These are phyloP conservation scores for Solanum chilense DNA, from an alignment of 257 asterid genomes.

Conservation along the genomic window DNA sequence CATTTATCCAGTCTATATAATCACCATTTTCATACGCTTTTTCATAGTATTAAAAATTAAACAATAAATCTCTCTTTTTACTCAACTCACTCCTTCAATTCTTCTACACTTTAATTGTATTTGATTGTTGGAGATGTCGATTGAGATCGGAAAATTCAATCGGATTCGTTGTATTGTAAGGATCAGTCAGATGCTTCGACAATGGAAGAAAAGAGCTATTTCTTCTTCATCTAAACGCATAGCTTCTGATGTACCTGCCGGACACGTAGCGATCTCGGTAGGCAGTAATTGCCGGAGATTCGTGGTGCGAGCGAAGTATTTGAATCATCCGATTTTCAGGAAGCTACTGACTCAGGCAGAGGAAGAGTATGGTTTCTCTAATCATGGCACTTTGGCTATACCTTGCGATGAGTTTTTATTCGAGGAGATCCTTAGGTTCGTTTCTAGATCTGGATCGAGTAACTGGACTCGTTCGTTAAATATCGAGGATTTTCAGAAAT, in stretches of 20 bases:
- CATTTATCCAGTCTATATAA: background rate
- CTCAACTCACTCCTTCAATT: background rate
- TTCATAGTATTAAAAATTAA: background rate
- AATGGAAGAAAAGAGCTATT: slow-evolving; percentile 54
- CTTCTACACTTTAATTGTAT: background rate
- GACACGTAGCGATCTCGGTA: slow-evolving; percentile 70
- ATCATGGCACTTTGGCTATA: slow-evolving; percentile 52
- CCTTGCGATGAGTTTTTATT: slow-evolving; percentile 74
- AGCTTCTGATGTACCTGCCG: slow-evolving; percentile 70
- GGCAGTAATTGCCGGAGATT: slow-evolving; percentile 43
- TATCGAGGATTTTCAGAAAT: slow-evolving; percentile 30
- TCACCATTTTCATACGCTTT: background rate
- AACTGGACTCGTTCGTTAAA: background rate
- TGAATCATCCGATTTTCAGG: slow-evolving; percentile 67
- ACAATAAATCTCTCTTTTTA: background rate
- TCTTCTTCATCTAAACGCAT: slow-evolving; percentile 6
- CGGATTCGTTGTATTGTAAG: slow-evolving; percentile 52
- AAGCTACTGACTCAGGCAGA: slow-evolving; percentile 52
- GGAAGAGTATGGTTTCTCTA: slow-evolving; percentile 67
- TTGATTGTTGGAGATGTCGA: background rate
- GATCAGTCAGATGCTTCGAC: slow-evolving; percentile 61
- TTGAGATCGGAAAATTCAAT: slow-evolving; percentile 24
- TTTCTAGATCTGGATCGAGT: slow-evolving; percentile 18
- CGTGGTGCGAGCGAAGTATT: slow-evolving; percentile 56
- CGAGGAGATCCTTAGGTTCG: slow-evolving; percentile 48